Evolutionary conservation across 2,329 filamentous ascomycete genomes (phyloP), one percentile per base, ranked within the genome.

Genomic region (Fusarium xylarioides): DNA sequence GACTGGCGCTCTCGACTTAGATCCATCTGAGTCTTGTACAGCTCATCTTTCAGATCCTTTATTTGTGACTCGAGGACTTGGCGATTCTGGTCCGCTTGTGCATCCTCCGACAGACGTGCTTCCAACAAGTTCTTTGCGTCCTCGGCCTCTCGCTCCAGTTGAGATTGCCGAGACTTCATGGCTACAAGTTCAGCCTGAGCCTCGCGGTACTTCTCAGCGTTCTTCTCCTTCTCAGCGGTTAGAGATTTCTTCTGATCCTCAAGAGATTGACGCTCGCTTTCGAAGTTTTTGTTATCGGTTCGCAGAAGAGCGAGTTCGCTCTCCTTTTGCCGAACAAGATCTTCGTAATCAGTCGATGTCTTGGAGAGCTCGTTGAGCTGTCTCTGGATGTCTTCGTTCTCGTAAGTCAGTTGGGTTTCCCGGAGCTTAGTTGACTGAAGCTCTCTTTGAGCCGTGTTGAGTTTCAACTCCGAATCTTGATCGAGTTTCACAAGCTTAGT

Each of bases 291-390:
- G 71, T 95, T 90, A 80, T 99, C 96, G 16, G 91, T 91, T 75
- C 95, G 94, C 38, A 98, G 87, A 50, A 98, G 88, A 1, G 92
- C 89, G 26, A 99, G 86, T 79, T 99, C 97, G 80, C 95, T 97
- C 80, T 99, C 96, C 81, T 98, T 99, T 66, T 93, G 92, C 30
- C 95, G 90, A 30, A 99, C 92, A 47, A 98, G 89, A 77, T 98
- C 95, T 82, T 99, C 96, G 74, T 97, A 98, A 79, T 95, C 94
- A 0, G 95, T 97, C 2, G 95, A 97, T 0, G 95, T 98, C 54
- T 94, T 91, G 1, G 96, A 96, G 23, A 99, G 86, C 74, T 97
- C 91, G 0, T 93, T 89, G 59, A 99, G 91, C 77, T 98, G 95
- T 76, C 95, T 90, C 60, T 97, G 92, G 52, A 97, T 90, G 49